A percentile compares a stretch with the other conserved stretches of the same genome.
phyloP scores from a whole-genome alignment of 129 eudicot species.

The Centella asiatica region DNA sequence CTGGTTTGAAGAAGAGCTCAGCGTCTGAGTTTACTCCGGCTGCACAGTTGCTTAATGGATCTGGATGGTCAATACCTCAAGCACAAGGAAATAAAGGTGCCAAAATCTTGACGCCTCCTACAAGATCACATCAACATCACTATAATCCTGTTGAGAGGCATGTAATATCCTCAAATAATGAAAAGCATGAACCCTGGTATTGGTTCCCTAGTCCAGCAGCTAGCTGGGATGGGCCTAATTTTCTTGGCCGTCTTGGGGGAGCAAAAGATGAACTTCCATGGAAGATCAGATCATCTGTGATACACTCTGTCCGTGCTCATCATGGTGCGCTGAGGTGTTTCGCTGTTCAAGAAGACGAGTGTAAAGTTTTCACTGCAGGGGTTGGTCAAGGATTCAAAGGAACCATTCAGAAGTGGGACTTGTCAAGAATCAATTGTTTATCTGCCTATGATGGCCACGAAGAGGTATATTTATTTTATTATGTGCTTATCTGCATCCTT shows the following conservation, averaged over 20 bases:
- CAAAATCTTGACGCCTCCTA: conserved; percentile 35
- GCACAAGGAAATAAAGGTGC: conserved; percentile 49
- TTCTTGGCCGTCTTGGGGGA: conserved; percentile 62
- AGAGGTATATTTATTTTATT: conserved; percentile 57
- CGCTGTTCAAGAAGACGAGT: conserved; percentile 75
- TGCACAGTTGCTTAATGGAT: conserved; percentile 50
- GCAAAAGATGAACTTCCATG: conserved; percentile 85
- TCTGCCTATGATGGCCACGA: conserved; percentile 90
- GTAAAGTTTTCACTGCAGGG: conserved; percentile 80
- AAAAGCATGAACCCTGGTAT: conserved; percentile 75
- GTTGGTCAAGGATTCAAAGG: conserved; percentile 97
- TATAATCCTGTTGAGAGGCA: conserved; percentile 31
- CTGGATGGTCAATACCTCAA: conserved; percentile 88
- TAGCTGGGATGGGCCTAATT: conserved; percentile 79
- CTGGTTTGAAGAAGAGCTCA: conserved; percentile 35
- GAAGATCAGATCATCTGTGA: conserved; percentile 86
- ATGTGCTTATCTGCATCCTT: conserved; percentile 1
- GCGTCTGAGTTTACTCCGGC: conserved; percentile 49
- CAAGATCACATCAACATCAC: conserved; percentile 26
- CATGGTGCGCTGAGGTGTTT: conserved; percentile 83
- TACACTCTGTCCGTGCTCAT: conserved; percentile 84
- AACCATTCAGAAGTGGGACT: conserved; percentile 88
- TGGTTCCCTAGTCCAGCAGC: conserved; percentile 95
- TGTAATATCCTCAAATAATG: conserved; percentile 27
- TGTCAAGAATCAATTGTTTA: conserved; percentile 49